A percentile compares a stretch with the other conserved stretches of the same genome.
Conservation (phyloP, 2,329 filamentous ascomycete species). For the Basipetospora chlamydospora region DNA sequence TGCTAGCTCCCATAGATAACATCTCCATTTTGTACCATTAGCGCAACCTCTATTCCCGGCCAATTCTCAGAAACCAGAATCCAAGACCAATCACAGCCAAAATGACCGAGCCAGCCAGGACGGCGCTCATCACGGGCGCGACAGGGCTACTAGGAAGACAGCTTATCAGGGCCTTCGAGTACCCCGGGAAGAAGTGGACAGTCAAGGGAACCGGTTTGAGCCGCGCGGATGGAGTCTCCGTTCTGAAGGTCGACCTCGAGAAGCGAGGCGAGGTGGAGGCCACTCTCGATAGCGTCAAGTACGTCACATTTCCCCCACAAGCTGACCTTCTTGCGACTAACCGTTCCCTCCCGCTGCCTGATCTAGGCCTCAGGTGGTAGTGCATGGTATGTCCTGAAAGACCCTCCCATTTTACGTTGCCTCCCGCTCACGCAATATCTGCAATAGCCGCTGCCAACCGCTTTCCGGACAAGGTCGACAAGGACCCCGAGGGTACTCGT, state of each 20-base stretch:
- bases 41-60: too few relatives aligned
- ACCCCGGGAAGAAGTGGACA: constrained; percentile 42
- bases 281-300: constrained; percentile 41
- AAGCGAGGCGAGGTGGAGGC: constrained; percentile 31
- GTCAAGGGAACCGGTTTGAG: constrained; percentile 61
- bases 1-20: too few relatives aligned
- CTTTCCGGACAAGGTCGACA: constrained; percentile 73
- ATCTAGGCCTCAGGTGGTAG: constrained; percentile 55
- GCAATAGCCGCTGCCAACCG: constrained; percentile 65
- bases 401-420: too few relatives aligned
- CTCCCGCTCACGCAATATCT: neutral
- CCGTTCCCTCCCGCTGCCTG: neutral
- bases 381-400: constrained; percentile 51
- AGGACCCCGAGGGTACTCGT: constrained; percentile 60
- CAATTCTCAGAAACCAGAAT: too few relatives aligned
- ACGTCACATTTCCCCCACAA: constrained; percentile 12
- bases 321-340: constrained; percentile 3
- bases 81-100: too few relatives aligned
- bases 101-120: constrained; percentile 12
- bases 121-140: constrained; percentile 67
- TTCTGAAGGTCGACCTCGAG: constrained; percentile 45
- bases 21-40: too few relatives aligned
- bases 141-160: constrained; percentile 73
- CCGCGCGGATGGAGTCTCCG: constrained; percentile 53
- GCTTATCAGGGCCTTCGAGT: constrained; percentile 56